Evolutionary conservation across 306 rosid genomes (phyloP), one percentile per base, ranked within the genome.

Genomic region (Geum urbanum): DNA sequence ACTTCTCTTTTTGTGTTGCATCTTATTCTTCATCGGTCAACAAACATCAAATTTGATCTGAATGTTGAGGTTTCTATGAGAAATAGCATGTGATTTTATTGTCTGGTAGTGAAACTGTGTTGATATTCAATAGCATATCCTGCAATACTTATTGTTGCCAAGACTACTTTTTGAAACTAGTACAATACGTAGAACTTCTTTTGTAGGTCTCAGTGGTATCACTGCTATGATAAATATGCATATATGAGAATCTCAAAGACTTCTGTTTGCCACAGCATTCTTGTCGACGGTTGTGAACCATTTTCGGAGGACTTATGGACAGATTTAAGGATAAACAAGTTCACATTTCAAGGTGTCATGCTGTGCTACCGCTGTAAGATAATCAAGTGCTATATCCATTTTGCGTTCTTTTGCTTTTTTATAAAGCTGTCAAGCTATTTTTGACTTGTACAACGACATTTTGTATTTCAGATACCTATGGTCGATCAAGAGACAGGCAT

Each of bases 281-380:
- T 90, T 52, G 90, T 90, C 52, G 80, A 81, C 66, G 96, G 96
- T 6, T 79, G 88, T 66, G 89, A 82, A 70, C 90, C 98, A 50
- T 86, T 70, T 84, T 77, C 97, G 32, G 97, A 92, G 78, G 98
- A 92, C 80, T 37, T 90, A 16, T 92, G 97, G 97, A 83, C 81
- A 13, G 90, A 90, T 61, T 78, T 92, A 74, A 74, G 45, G 75
- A 92, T 92, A 74, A 54, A 75, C 78, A 78, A 74, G 40, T 80
- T 79, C 79, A 71, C 70, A 50, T 92, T 92, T 85, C 80, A 71
- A 60, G 91, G 96, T 11, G 92, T 85, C 79, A 92, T 86, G 79
- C 70, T 92, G 49, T 86, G 96, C 75, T 65, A 76, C 72, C 97
- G 98, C 61, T 92, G 98, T 76, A 88, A 92, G 98, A 97, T 92